These are phyloP conservation scores for Tylopilus vinaceipallidus DNA, from an alignment of 768 basidiomycete genomes.

Conservation along the genomic window DNA sequence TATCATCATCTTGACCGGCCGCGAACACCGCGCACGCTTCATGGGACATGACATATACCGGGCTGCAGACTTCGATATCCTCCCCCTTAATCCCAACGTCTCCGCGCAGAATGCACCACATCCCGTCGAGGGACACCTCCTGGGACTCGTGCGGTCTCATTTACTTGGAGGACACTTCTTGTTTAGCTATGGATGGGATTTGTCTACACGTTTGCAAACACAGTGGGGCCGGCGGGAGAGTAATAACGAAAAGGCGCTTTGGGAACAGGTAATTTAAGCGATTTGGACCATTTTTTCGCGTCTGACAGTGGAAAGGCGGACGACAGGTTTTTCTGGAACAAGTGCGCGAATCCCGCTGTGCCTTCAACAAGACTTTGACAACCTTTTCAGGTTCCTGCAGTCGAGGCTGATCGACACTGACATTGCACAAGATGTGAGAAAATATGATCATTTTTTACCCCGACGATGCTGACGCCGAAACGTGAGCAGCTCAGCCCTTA, in stretches of 20 bases:
- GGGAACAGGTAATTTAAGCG: slow-evolving; percentile 64
- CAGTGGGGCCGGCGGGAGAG: slow-evolving; percentile 63
- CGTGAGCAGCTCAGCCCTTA: slow-evolving; percentile 70
- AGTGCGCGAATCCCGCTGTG: slow-evolving; percentile 28
- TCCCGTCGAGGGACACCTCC: slow-evolving; percentile 83
- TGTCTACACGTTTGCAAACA: slow-evolving; percentile 83
- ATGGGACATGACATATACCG: slow-evolving; percentile 86
- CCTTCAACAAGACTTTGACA: slow-evolving; percentile 5
- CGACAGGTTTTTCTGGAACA: slow-evolving; percentile 99
- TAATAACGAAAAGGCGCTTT: slow-evolving; percentile 57
- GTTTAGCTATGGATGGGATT: slow-evolving; percentile 88
- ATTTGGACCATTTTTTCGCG: not conserved
- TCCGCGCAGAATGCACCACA: slow-evolving; percentile 69
- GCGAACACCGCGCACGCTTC: slow-evolving; percentile 73
- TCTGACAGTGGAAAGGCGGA: slow-evolving; percentile 60
- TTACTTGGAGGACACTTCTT: slow-evolving; percentile 76
- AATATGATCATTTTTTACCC: not conserved
- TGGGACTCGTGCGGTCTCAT: slow-evolving; percentile 85
- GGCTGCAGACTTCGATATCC: slow-evolving; percentile 87
- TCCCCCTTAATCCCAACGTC: slow-evolving; percentile 76
- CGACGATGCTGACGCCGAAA: slow-evolving; percentile 8
- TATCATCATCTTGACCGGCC: slow-evolving; percentile 81
- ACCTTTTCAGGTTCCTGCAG: slow-evolving; percentile 46
- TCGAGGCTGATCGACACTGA: slow-evolving; percentile 57
- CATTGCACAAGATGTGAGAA: slow-evolving; percentile 63